Base-by-base conservation (phyloP, 1,139 yeast species). In the Blastobotrys apis region DNA sequence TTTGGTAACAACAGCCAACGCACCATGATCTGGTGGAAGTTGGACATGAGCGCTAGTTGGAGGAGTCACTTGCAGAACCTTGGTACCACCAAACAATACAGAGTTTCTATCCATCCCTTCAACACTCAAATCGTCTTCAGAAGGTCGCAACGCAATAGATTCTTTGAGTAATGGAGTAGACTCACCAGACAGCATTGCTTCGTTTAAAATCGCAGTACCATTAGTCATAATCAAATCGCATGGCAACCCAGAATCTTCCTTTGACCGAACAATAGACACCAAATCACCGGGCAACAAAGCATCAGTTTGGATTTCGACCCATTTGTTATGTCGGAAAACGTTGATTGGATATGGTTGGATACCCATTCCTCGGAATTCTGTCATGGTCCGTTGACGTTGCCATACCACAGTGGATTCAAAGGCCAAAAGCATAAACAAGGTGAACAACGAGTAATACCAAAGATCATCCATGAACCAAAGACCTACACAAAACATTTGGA, bases 121-220 rank as follows among this genome's bases (percentile, higher is more conserved):
- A 3, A 84, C 69, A 54, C 84, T 84, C 53, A 88, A 72, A 3
- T 55, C 57, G 40, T 86, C 97, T 20, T 74, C 66, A 22, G 72
- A 67, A 23, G 95, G 95, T 67, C 98, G 85, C 55, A 86, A 77
- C 54, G 79, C 81, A 53, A 90, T 78, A 2, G 95, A 84, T 67
- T 92, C 99, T 64, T 92, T 92, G 61, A 94, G 78, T 56, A 92
- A 72, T 8, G 99, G 99, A 39, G 98, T 92, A 5, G 96, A 86
- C 70, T 92, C 99, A 64, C 99, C 99, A 4, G 96, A 85, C 50
- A 90, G 80, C 97, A 90, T 90, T 27, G 97, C 97, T 71, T 90
- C 98, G 62, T 90, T 90, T 38, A 90, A 94, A 63, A 90, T 90
- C 48, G 94, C 94, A 35, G 94, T 74, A 41, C 97, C 97, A 57